Conservation (phyloP, 2,329 filamentous ascomycete genomes). For the Neospermospora avenae region DNA sequence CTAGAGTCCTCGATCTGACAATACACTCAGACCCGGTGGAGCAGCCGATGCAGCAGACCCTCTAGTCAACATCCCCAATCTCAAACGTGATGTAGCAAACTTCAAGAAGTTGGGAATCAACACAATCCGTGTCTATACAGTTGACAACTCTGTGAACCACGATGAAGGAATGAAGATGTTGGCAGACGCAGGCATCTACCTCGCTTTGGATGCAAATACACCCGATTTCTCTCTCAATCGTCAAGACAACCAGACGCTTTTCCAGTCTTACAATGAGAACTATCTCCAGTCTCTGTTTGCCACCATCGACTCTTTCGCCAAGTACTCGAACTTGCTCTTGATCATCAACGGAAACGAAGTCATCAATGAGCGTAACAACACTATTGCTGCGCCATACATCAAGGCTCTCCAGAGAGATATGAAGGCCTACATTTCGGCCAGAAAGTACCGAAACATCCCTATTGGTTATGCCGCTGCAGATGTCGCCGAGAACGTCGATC, state of each 20-base stretch:
- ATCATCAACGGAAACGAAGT: slow-evolving; percentile 61
- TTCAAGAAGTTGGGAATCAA: slow-evolving; percentile 70
- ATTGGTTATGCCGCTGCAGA: slow-evolving; percentile 63
- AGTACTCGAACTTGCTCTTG: slow-evolving; percentile 65
- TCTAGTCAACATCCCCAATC: slow-evolving; percentile 55
- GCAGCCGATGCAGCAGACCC: slow-evolving; percentile 60
- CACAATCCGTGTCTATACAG: slow-evolving; percentile 69
- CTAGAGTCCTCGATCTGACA: neutral
- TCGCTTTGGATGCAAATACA: slow-evolving; percentile 71
- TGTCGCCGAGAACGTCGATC: slow-evolving; percentile 57
- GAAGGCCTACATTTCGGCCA: slow-evolving; percentile 48
- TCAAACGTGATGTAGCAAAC: slow-evolving; percentile 62
- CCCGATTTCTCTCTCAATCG: slow-evolving; percentile 69
- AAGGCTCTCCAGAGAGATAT: slow-evolving; percentile 59
- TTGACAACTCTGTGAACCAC: slow-evolving; percentile 67
- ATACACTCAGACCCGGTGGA: slow-evolving; percentile 41
- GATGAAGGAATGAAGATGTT: slow-evolving; percentile 66
- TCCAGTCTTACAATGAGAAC: slow-evolving; percentile 62
- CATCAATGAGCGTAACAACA: slow-evolving; percentile 52
- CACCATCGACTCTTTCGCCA: slow-evolving; percentile 64
- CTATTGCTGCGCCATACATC: slow-evolving; percentile 51
- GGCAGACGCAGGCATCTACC: slow-evolving; percentile 68
- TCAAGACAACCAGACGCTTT: slow-evolving; percentile 44
- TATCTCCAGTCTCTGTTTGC: slow-evolving; percentile 71
- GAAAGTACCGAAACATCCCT: slow-evolving; percentile 48